Evolutionary conservation across 1,139 yeast genomes (phyloP).

Genomic region (Eremothecium coryli): DNA sequence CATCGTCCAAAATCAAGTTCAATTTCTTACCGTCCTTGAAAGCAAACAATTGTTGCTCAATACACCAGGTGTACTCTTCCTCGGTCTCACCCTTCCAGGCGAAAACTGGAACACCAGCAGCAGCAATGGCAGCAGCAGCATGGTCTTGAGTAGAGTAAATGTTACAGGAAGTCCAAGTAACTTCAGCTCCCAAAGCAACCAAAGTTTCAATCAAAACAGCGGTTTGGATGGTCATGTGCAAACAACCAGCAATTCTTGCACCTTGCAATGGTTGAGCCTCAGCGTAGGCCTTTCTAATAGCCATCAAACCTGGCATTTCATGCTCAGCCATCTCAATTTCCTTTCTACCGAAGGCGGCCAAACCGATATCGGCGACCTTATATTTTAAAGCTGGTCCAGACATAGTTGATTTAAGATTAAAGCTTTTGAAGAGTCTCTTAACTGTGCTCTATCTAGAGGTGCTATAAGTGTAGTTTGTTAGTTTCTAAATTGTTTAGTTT

Average conservation of each 20-base stretch:
- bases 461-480: too few relatives aligned
- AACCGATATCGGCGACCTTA: constrained; percentile 97
- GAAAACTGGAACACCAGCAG: constrained; percentile 97
- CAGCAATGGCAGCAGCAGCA: constrained; percentile 99
- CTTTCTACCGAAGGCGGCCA: constrained; percentile 99
- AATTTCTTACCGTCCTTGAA: constrained; percentile 95
- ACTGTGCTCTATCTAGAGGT: too few relatives aligned
- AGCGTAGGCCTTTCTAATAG: constrained; percentile 92
- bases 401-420: constrained; percentile 29
- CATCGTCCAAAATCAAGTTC: constrained; percentile 97
- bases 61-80: constrained; percentile 99
- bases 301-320: constrained; percentile 99
- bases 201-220: constrained; percentile 98
- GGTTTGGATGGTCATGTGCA: constrained; percentile 99
- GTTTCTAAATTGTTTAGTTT: too few relatives aligned
- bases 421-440: background rate
- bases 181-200: constrained; percentile 98
- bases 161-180: constrained; percentile 99
- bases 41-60: constrained; percentile 97
- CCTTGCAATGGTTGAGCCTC: constrained; percentile 92
- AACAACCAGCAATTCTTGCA: constrained; percentile 98
- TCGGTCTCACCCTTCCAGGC: constrained; percentile 99
- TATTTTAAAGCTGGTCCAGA: constrained; percentile 60
- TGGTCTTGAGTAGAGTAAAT: constrained; percentile 99
- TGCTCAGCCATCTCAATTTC: constrained; percentile 98